Evolutionary conservation across 306 rosid genomes (phyloP), one percentile per base, ranked within the genome.

Genomic region (Sechiopsis laciniata): DNA sequence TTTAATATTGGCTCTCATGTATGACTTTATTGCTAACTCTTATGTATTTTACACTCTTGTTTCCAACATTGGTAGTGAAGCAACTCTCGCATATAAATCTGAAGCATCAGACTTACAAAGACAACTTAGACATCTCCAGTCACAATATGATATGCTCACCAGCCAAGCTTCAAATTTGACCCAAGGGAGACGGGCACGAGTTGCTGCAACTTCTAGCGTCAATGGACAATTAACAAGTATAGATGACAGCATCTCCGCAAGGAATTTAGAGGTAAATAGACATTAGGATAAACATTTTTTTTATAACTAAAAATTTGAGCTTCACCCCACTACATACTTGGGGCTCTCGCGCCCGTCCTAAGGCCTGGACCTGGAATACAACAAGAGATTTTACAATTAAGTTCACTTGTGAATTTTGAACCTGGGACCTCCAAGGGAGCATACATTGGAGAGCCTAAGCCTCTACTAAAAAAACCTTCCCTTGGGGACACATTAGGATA

Each of bases 101-200:
- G 99, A 94, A 83, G 95, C 92, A 50, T 75, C 78, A 70, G 89
- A 91, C 82, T 78, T 91, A 83, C 95, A 86, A 74, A 91, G 88
- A 74, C 92, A 89, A 77, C 88, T 89, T 42, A 78, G 83, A 71
- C 88, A 85, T 51, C 85, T 89, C 58, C 97, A 86, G 55, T 86
- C 87, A 32, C 99, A 94, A 78, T 89, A 81, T 24, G 99, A 91
- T 75, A 83, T 91, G 96, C 96, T 94, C 12, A 85, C 92, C 16
- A 77, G 86, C 76, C 95, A 94, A 83, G 91, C 91, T 20, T 91
- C 99, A 0, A 75, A 82, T 42, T 85, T 91, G 87, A 89, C 84
- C 8, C 99, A 91, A 79, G 99, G 99, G 69, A 94, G 97, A 69
- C 87, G 99, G 52, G 85, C 97, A 1, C 86, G 99, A 11, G 97